Evolutionary conservation across 2,329 filamentous ascomycete genomes (phyloP).

Genomic region (Laburnicola sp.): DNA sequence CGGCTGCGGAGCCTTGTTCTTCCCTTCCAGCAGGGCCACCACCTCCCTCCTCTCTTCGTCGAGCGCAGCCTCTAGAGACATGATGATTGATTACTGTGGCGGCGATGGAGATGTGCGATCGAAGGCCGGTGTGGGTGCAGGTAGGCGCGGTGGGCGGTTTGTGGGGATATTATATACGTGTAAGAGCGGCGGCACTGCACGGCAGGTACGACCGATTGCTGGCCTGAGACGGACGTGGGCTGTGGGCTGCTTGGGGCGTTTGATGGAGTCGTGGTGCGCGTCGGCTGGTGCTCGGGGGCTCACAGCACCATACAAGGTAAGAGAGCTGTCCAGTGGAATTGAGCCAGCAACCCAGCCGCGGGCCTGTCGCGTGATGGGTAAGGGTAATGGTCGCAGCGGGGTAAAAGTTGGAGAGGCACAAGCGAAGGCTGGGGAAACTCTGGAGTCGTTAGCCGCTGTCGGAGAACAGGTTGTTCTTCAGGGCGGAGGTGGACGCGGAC

Average conservation of each 20-base stretch:
- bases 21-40: slow-evolving; percentile 67
- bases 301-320: slow-evolving; percentile 31
- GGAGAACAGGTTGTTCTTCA: slow-evolving; percentile 43
- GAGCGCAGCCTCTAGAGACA: slow-evolving; percentile 76
- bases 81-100: slow-evolving; percentile 38
- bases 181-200: not conserved
- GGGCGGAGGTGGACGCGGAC: slow-evolving; percentile 35
- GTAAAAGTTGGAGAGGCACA: slow-evolving; percentile 30
- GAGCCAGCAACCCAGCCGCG: slow-evolving; percentile 12
- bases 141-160: not conserved
- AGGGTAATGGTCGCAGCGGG: slow-evolving; percentile 25
- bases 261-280: slow-evolving; percentile 22
- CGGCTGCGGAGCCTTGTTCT: slow-evolving; percentile 26
- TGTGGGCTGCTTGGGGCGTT: slow-evolving; percentile 2
- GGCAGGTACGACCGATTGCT: slow-evolving; percentile 1
- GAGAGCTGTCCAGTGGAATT: slow-evolving; percentile 4
- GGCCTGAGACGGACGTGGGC: not conserved
- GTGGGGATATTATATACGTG: not conserved
- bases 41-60: slow-evolving; percentile 78
- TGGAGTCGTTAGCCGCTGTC: slow-evolving; percentile 41
- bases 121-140: not conserved
- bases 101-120: slow-evolving; percentile 1
- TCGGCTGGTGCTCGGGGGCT: slow-evolving; percentile 18
- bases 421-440: slow-evolving; percentile 27
- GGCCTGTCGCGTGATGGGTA: slow-evolving; percentile 13